Conservation (phyloP, 192 early-diverging fungal species). For the Umbelopsis ramanniana region DNA sequence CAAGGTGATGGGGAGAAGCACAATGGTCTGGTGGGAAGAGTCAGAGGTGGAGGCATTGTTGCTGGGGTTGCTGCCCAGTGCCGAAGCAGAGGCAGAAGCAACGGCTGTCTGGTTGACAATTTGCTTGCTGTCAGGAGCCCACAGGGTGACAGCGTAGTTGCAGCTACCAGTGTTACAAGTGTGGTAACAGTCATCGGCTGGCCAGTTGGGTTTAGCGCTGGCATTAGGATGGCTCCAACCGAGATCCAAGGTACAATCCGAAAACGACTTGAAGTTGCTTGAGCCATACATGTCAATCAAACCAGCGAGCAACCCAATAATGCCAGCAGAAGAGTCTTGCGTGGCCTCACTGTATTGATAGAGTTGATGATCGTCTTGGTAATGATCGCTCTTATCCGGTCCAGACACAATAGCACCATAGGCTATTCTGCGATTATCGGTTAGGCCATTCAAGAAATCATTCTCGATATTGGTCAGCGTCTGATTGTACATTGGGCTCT, state of each 20-base stretch:
- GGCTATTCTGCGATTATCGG: slow-evolving; percentile 50
- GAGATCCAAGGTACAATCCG: slow-evolving; percentile 42
- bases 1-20: background rate
- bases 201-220: slow-evolving; percentile 35
- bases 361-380: slow-evolving; percentile 48
- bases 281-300: slow-evolving; percentile 43
- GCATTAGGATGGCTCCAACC: slow-evolving; percentile 45
- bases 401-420: slow-evolving; percentile 65
- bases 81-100: background rate
- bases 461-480: slow-evolving; percentile 33
- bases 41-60: background rate
- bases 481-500: slow-evolving; percentile 44
- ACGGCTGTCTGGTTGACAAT: background rate
- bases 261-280: slow-evolving; percentile 35
- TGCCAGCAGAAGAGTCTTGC: slow-evolving; percentile 39
- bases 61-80: background rate
- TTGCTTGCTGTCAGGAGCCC: background rate
- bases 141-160: slow-evolving; percentile 5
- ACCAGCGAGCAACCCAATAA: slow-evolving; percentile 37
- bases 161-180: slow-evolving; percentile 36
- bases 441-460: slow-evolving; percentile 49
- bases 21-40: background rate
- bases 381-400: slow-evolving; percentile 57
- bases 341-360: slow-evolving; percentile 59
- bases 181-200: slow-evolving; percentile 45